These are phyloP conservation scores for Leptomonas seymouri DNA, from an alignment of 208 protist genomes.

Conservation along the genomic window DNA sequence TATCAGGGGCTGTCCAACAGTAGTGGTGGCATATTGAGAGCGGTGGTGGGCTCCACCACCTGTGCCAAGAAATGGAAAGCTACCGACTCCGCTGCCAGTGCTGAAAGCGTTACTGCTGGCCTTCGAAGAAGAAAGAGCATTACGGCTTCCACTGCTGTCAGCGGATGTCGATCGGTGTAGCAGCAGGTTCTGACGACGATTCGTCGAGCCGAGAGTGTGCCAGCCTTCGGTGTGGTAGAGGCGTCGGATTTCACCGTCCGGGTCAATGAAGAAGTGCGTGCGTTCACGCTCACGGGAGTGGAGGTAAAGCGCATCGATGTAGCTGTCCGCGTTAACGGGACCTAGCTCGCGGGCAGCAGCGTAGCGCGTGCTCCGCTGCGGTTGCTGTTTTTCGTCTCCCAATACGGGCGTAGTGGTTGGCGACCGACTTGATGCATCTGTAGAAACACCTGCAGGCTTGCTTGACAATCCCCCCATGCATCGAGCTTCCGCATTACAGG, in stretches of 20 bases:
- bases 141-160: background rate
- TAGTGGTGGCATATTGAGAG: background rate
- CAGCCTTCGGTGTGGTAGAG: slow-evolving; percentile 35
- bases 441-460: too few species aligned
- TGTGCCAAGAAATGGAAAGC: background rate
- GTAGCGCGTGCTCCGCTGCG: slow-evolving; percentile 3
- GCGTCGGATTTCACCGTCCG: slow-evolving; percentile 34
- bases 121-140: background rate
- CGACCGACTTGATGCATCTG: background rate
- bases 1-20: background rate
- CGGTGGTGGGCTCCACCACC: background rate
- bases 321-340: slow-evolving; percentile 26
- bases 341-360: background rate
- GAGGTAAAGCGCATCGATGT: slow-evolving; percentile 25
- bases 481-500: background rate
- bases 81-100: too few species aligned
- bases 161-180: background rate
- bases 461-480: slow-evolving; percentile 1
- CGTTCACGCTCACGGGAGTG: slow-evolving; percentile 27
- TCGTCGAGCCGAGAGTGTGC: slow-evolving; percentile 18
- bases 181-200: background rate
- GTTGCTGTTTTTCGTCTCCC: background rate
- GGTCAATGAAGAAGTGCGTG: slow-evolving; percentile 33
- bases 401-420: background rate
- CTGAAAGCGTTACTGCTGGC: background rate